A percentile compares a stretch with the other conserved stretches of the same genome.
Conservation (phyloP, 352 stramenopile genomes). For the Phytopythium oedochilum region DNA sequence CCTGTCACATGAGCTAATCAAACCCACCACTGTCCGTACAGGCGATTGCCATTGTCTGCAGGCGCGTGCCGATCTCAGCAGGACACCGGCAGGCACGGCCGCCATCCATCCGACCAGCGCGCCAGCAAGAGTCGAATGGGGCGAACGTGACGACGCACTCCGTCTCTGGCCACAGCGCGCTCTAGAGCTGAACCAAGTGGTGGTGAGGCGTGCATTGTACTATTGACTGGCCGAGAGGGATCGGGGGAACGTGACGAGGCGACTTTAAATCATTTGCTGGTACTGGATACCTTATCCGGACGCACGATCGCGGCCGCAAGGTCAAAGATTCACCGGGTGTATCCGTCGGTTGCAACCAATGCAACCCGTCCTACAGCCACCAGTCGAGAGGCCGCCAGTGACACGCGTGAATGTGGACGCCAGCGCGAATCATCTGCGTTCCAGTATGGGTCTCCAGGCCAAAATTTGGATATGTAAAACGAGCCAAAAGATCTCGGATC, state of each 20-base stretch:
- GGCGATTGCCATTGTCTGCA: neutral
- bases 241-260: neutral
- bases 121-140: neutral
- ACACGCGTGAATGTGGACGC: neutral
- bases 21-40: too few relatives aligned
- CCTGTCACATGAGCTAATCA: slow-evolving; percentile 1
- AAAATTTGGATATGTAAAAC: neutral
- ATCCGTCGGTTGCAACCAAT: too few relatives aligned
- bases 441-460: neutral
- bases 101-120: neutral
- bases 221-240: neutral
- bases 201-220: too few relatives aligned
- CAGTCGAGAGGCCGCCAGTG: too few relatives aligned
- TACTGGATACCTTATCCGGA: neutral
- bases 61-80: neutral
- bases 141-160: too few relatives aligned
- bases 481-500: neutral
- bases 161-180: too few relatives aligned
- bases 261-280: neutral
- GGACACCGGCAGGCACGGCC: too few relatives aligned
- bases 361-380: too few relatives aligned
- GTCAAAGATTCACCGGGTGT: too few relatives aligned
- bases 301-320: too few relatives aligned
- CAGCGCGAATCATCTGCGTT: neutral
- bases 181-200: too few relatives aligned